Conservation (phyloP, 805 yeast genomes). For the Starmerella stigmatis region DNA sequence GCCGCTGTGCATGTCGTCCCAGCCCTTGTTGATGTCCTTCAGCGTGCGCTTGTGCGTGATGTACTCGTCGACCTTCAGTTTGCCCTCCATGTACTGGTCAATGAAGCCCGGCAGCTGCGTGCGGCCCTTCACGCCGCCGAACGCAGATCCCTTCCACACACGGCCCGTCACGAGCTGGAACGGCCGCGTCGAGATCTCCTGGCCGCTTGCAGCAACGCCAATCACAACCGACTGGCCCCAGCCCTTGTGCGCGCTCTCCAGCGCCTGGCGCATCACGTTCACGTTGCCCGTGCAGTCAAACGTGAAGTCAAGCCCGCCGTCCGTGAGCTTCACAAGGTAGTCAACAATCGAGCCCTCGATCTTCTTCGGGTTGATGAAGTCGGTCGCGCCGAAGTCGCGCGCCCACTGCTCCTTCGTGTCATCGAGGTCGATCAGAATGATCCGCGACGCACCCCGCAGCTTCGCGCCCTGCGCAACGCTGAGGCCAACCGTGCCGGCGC, state of each 20-base stretch:
- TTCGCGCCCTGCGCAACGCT: slow-evolving; percentile 96
- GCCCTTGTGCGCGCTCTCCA: slow-evolving; percentile 97
- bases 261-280: slow-evolving; percentile 87
- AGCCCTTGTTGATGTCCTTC: slow-evolving; percentile 72
- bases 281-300: slow-evolving; percentile 98
- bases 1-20: slow-evolving; percentile 91
- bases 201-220: slow-evolving; percentile 98
- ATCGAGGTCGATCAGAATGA: slow-evolving; percentile 78
- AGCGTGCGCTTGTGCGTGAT: slow-evolving; percentile 82
- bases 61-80: slow-evolving; percentile 84
- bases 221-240: slow-evolving; percentile 95
- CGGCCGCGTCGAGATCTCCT: slow-evolving; percentile 94
- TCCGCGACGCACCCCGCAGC: slow-evolving; percentile 65
- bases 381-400: slow-evolving; percentile 84
- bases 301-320: slow-evolving; percentile 93
- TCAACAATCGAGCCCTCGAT: slow-evolving; percentile 63
- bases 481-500: slow-evolving; percentile 96
- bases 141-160: slow-evolving; percentile 98
- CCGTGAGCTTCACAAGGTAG: slow-evolving; percentile 69
- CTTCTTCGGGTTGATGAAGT: slow-evolving; percentile 77
- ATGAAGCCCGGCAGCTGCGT: slow-evolving; percentile 86
- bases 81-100: slow-evolving; percentile 70
- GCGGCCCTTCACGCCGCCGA: slow-evolving; percentile 98
- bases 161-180: slow-evolving; percentile 99
- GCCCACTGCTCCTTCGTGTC: slow-evolving; percentile 81